A percentile compares a stretch with the other conserved stretches of the same genome.
Evolutionary conservation across 768 basidiomycete species (phyloP).

Genomic region (Calocera viscosa): DNA sequence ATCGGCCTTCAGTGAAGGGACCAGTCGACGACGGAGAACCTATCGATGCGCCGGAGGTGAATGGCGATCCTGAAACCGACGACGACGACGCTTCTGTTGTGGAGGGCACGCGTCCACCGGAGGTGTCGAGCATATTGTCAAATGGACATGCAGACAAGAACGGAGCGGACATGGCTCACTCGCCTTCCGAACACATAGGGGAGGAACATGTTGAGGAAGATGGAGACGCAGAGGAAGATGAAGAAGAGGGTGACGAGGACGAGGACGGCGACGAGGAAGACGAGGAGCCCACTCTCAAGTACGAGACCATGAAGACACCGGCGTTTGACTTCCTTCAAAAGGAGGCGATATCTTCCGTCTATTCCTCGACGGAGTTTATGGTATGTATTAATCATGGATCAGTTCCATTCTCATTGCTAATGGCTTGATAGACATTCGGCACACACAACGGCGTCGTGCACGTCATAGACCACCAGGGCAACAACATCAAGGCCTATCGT

Average conservation of each 20-base stretch:
- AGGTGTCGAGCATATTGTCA: background rate
- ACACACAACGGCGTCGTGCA: constrained; percentile 91
- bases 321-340: constrained; percentile 70
- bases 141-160: constrained; percentile 1
- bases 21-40: background rate
- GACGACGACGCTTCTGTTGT: background rate
- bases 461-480: constrained; percentile 64
- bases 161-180: background rate
- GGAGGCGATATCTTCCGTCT: constrained; percentile 76
- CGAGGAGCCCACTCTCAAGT: constrained; percentile 86
- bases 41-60: background rate
- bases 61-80: background rate
- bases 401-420: constrained; percentile 5
- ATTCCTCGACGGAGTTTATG: constrained; percentile 58
- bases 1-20: background rate
- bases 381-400: constrained; percentile 33
- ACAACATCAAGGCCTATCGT: constrained; percentile 77
- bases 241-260: constrained; percentile 39
- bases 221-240: constrained; percentile 15
- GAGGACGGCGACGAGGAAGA: constrained; percentile 64
- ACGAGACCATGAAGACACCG: constrained; percentile 63
- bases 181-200: background rate
- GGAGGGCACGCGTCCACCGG: background rate
- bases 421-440: constrained; percentile 56
- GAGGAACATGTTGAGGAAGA: constrained; percentile 13